phyloP scores from a whole-genome alignment of 495 filamentous ascomycete species.

The Penicillium cataractarum region DNA sequence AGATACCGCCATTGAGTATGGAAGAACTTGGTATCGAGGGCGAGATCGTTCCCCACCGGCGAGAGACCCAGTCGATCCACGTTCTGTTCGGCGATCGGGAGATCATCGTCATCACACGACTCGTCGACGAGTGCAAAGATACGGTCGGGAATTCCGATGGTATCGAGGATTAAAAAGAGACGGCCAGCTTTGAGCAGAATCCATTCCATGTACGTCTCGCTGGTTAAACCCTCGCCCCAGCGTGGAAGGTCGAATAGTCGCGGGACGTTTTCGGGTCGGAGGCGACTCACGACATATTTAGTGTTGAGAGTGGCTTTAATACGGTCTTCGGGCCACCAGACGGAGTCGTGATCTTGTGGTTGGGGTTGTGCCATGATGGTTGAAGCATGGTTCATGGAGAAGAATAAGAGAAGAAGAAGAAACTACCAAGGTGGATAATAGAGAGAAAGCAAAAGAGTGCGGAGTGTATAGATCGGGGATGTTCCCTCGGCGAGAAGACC shows the following conservation, averaged over 20 bases:
- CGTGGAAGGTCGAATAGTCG: constrained; percentile 69
- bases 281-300: constrained; percentile 68
- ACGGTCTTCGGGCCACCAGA: constrained; percentile 82
- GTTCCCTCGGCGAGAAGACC: not conserved
- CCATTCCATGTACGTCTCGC: constrained; percentile 91
- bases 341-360: constrained; percentile 36
- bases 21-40: constrained; percentile 74
- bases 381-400: constrained; percentile 23
- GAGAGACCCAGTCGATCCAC: constrained; percentile 70
- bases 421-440: not conserved
- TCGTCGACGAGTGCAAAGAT: constrained; percentile 86
- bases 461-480: not conserved
- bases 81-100: constrained; percentile 75
- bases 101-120: constrained; percentile 86
- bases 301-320: constrained; percentile 73
- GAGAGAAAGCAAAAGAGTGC: not conserved
- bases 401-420: not conserved
- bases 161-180: constrained; percentile 80
- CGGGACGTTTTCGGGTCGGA: constrained; percentile 65
- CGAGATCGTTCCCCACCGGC: constrained; percentile 55
- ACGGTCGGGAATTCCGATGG: constrained; percentile 78
- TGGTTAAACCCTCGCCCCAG: constrained; percentile 88
- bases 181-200: constrained; percentile 77
- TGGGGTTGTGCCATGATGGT: constrained; percentile 33
- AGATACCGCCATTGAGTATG: constrained; percentile 81